Conservation (phyloP, 2,329 filamentous ascomycete genomes). For the Colletotrichum tabaci region DNA sequence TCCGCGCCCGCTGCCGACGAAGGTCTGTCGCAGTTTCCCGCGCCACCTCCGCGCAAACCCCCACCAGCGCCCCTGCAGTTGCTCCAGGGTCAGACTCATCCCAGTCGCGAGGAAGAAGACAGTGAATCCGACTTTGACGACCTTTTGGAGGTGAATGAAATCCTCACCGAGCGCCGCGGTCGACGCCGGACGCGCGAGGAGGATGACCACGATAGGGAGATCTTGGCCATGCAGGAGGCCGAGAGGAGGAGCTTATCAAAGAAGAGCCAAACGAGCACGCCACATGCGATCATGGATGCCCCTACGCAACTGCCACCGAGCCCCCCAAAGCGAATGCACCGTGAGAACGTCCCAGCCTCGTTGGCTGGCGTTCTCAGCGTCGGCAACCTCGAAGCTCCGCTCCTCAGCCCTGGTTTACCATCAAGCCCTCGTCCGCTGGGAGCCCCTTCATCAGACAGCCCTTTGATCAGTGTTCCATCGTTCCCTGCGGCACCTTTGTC, state of each 20-base stretch:
- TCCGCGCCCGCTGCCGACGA: conserved; percentile 62
- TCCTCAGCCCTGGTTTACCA: conserved; percentile 74
- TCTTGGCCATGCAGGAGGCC: conserved; percentile 75
- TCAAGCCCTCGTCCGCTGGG: conserved; percentile 70
- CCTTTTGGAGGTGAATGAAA: conserved; percentile 77
- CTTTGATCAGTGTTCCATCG: conserved; percentile 74
- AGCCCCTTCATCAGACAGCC: conserved; percentile 16
- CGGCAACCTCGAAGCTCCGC: conserved; percentile 53
- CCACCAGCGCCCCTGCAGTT: conserved; percentile 86
- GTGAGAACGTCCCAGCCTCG: conserved; percentile 62
- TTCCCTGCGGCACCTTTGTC: conserved; percentile 73
- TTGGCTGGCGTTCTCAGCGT: conserved; percentile 67
- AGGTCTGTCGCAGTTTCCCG: conserved; percentile 66
- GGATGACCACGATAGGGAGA: conserved; percentile 84
- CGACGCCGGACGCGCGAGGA: conserved; percentile 89
- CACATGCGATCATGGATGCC: conserved; percentile 53
- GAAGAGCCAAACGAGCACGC: conserved; percentile 68
- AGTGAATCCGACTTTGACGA: conserved; percentile 90
- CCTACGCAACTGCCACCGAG: conserved; percentile 54
- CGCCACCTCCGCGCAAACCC: conserved; percentile 80
- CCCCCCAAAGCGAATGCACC: conserved; percentile 53
- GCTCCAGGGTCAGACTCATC: conserved; percentile 65
- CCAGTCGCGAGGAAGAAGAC: conserved; percentile 69
- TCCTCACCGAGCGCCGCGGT: conserved; percentile 75
- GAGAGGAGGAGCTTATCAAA: conserved; percentile 81